Evolutionary conservation across 176 grass and related monocot genomes (phyloP), one percentile per base, ranked within the genome.

Genomic region (Carex parvula): DNA sequence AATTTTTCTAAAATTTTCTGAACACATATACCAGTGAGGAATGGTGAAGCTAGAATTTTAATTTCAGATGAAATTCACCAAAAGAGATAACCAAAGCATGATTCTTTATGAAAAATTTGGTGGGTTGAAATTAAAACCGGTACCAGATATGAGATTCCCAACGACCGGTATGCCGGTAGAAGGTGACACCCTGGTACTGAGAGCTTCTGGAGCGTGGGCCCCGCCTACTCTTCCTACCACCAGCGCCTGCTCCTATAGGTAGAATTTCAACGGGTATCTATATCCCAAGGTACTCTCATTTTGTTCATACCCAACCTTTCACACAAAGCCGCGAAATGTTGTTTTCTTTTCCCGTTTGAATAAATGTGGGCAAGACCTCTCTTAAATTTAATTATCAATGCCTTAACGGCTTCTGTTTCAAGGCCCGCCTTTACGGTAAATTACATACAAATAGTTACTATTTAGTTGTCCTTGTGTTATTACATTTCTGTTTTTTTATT

Each of bases 131-230:
- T 70, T 1, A 33, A 53, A 33, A 65, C 37, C 0, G 70, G 74
- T 85, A 98, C 95, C 95, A 98, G 86, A 98, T 98, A 87, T 98
- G 95, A 79, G 95, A 98, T 84, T 98, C 95, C 95, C 95, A 98
- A 12, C 95, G 92, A 18, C 95, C 92, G 68, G 95, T 98, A 35
- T 92, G 89, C 57, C 95, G 89, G 84, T 98, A 98, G 92, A 98
- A 98, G 80, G 95, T 98, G 82, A 98, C 95, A 56, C 95, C 95
- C 18, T 92, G 92, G 87, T 98, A 98, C 89, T 98, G 95, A 79
- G 95, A 98, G 92, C 92, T 95, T 83, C 95, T 85, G 4, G 95
- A 98, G 79, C 95, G 67, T 32, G 95, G 95, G 14, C 95, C 95
- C n/a, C 95, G 89, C 80, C 95, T 88, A 85, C 89, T 98, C 89